Conservation (phyloP, 2,329 filamentous ascomycete genomes). For the Geosmithia flava region DNA sequence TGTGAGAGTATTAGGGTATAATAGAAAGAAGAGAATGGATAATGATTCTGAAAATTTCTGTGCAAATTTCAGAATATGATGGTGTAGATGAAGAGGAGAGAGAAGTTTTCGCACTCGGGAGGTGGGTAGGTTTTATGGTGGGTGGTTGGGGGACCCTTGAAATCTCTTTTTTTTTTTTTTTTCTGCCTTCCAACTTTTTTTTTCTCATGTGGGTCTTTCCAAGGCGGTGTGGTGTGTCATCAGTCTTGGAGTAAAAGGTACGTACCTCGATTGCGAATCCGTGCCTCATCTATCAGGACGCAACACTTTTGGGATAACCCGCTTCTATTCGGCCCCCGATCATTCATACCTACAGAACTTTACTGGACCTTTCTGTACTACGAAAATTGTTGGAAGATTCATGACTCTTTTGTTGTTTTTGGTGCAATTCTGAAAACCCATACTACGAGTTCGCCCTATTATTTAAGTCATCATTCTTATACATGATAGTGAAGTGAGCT, state of each 20-base stretch:
- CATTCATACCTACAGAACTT: no score
- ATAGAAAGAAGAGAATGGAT: slow-evolving; percentile 5
- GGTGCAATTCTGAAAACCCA: no score
- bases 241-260: slow-evolving; percentile 2
- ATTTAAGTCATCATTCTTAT: no score
- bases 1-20: slow-evolving; percentile 3
- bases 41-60: slow-evolving; percentile 3
- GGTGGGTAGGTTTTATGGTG: slow-evolving; percentile 4
- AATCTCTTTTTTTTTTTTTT: slow-evolving; percentile 3
- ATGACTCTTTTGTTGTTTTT: no score
- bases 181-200: slow-evolving; percentile 9
- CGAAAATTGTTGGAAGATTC: no score
- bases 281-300: slow-evolving; percentile 17
- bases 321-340: no score
- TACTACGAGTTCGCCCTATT: no score
- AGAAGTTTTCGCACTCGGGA: neutral
- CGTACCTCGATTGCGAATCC: slow-evolving; percentile 2
- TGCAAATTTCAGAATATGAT: slow-evolving; percentile 6
- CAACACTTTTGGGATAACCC: no score
- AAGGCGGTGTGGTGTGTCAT: slow-evolving; percentile 19
- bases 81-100: slow-evolving; percentile 3
- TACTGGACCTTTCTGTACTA: no score
- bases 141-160: slow-evolving; percentile 6
- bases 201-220: slow-evolving; percentile 17
- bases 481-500: no score